These are phyloP conservation scores for Yamadazyma tumulicola DNA, from an alignment of 805 yeast genomes.

Conservation along the genomic window DNA sequence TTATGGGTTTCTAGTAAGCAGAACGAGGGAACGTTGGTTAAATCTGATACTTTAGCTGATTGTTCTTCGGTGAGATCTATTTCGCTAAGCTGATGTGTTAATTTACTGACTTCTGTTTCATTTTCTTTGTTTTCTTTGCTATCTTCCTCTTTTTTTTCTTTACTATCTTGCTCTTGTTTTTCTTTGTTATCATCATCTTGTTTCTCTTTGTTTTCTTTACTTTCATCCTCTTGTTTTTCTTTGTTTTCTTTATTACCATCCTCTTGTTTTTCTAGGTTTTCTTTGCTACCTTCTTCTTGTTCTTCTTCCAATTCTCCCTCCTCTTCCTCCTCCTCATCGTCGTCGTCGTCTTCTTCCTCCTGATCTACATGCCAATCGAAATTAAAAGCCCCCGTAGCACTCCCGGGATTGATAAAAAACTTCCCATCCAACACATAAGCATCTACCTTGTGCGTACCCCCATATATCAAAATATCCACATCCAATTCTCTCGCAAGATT, in stretches of 20 bases:
- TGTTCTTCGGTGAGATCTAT: slow-evolving; percentile 9
- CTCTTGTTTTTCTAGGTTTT: slow-evolving; percentile 25
- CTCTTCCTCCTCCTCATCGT: slow-evolving; percentile 23
- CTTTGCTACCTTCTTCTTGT: slow-evolving; percentile 37
- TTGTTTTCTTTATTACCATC: slow-evolving; percentile 19
- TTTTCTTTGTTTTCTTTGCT: slow-evolving; percentile 1
- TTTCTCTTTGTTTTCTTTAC: slow-evolving; percentile 36
- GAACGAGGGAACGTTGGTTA: slow-evolving; percentile 70
- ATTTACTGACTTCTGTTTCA: not conserved
- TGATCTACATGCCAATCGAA: slow-evolving; percentile 58
- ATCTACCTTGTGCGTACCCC: slow-evolving; percentile 89
- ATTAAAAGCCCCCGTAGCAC: slow-evolving; percentile 88
- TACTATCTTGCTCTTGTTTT: slow-evolving; percentile 17
- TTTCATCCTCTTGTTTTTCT: slow-evolving; percentile 35
- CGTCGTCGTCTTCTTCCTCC: slow-evolving; percentile 42
- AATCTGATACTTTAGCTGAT: slow-evolving; percentile 3
- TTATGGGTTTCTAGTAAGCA: slow-evolving; percentile 87
- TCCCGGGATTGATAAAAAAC: slow-evolving; percentile 94
- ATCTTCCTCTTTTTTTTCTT: slow-evolving; percentile 4
- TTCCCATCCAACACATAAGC: slow-evolving; percentile 91
- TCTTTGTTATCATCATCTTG: slow-evolving; percentile 21
- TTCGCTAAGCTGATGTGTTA: slow-evolving; percentile 1
- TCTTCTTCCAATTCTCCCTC: slow-evolving; percentile 25
- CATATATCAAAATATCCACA: slow-evolving; percentile 88
- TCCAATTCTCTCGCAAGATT: slow-evolving; percentile 86